Evolutionary conservation across 2,329 filamentous ascomycete genomes (phyloP), one percentile per base, ranked within the genome.

Genomic region (Ceratocystis cacaofunesta): DNA sequence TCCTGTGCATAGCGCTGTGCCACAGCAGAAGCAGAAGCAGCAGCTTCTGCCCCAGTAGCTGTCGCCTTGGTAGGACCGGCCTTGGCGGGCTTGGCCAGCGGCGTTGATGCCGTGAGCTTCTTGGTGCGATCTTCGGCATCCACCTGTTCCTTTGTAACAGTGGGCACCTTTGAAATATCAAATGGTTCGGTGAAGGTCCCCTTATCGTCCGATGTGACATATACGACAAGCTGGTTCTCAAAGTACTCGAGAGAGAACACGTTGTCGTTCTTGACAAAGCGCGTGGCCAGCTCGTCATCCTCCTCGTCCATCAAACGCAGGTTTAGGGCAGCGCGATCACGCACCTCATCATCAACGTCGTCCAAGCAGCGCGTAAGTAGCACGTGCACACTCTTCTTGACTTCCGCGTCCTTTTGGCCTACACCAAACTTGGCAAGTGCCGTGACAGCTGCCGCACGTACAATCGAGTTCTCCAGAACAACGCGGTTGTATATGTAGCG

Each of bases 401-500:
- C 90, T 75, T 99, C 94, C 0, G 89, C 86, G 72, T 97, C 94
- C 77, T 95, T 92, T 76, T 97, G 94, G 43, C 90, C 92, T 67
- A 97, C 92, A 71, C 94, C 94, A 73, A 99, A 99, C 76, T 97
- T 99, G 71, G 92, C 90, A 68, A 99, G 78, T 2, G 94, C 94
- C 28, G 94, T 97, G 28, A 97, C 95, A 63, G 94, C 94, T 8
- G 94, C 92, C 61, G 94, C 94, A 70, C 94, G 85, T 22, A 99
- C 92, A 69, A 96, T 91, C 50, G 94, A 91, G 73, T 99, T 99
- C 77, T 99, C 94, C 63, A 99, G 79, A 17, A 99, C 94, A 25
- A 99, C 92, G 67, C 94, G 85, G 79, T 99, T 99, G 80, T 99
- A 99, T 73, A 99, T 99, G 76, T 97, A 99, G 66, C 94, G 89